Evolutionary conservation across 371 early-diverging fungal species (phyloP).

Genomic region (Ordospora colligata): DNA sequence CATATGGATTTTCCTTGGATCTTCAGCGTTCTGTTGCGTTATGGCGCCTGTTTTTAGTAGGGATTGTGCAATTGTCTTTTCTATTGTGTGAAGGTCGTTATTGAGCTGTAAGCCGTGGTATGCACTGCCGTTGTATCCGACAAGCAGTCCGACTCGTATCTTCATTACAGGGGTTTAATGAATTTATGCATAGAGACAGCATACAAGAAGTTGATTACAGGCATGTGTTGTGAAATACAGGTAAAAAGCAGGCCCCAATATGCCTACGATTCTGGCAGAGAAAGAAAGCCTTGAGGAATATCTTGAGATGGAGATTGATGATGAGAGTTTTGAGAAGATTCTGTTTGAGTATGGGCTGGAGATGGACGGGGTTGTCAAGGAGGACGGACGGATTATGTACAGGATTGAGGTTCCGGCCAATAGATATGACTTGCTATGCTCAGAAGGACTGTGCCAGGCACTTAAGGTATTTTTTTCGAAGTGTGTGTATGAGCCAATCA

Average conservation of each 20-base stretch:
- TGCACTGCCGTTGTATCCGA: slow-evolving; percentile 58
- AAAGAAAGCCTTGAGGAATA: slow-evolving; percentile 2
- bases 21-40: slow-evolving; percentile 43
- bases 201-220: background rate
- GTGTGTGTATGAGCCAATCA: slow-evolving; percentile 13
- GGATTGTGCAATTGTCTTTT: slow-evolving; percentile 43
- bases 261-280: slow-evolving; percentile 33
- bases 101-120: slow-evolving; percentile 58
- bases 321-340: slow-evolving; percentile 79
- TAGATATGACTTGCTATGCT: slow-evolving; percentile 66
- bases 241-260: background rate
- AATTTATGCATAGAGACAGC: background rate
- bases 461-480: slow-evolving; percentile 42
- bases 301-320: slow-evolving; percentile 34
- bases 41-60: slow-evolving; percentile 24
- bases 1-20: slow-evolving; percentile 65
- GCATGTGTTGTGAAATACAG: background rate
- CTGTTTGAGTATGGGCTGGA: slow-evolving; percentile 99
- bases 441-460: slow-evolving; percentile 47
- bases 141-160: slow-evolving; percentile 50
- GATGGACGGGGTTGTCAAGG: slow-evolving; percentile 78
- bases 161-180: slow-evolving; percentile 42
- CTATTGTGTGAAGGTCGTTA: slow-evolving; percentile 53
- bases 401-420: slow-evolving; percentile 99
- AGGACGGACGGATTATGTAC: slow-evolving; percentile 68